These are phyloP conservation scores for Penicillium cataractarum DNA, from an alignment of 495 filamentous ascomycete genomes.

Conservation along the genomic window DNA sequence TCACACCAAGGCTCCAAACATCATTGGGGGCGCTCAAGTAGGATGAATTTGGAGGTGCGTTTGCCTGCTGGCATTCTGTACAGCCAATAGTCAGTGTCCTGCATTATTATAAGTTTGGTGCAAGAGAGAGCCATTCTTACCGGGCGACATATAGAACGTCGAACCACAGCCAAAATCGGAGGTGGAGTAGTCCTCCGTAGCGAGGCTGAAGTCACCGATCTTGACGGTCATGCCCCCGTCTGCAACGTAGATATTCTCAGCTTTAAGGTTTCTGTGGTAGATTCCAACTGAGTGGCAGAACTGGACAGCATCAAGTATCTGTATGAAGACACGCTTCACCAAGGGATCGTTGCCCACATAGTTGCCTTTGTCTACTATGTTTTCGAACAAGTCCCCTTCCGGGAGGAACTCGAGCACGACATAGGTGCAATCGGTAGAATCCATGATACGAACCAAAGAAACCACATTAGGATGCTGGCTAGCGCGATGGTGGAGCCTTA, in stretches of 20 bases:
- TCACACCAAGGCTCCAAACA: not conserved
- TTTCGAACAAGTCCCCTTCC: not conserved
- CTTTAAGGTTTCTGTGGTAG: not conserved
- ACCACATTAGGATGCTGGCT: not conserved
- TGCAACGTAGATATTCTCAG: not conserved
- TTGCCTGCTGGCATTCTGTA: not conserved
- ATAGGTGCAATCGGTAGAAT: not conserved
- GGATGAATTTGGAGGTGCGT: not conserved
- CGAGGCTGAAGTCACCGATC: not conserved
- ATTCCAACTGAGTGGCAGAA: not conserved
- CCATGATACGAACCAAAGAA: not conserved
- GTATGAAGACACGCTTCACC: not conserved
- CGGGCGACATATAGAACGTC: not conserved
- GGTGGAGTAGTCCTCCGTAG: not conserved
- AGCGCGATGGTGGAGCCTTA: not conserved
- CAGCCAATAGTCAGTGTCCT: not conserved
- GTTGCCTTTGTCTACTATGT: not conserved
- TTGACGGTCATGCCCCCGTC: not conserved
- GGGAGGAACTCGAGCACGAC: not conserved
- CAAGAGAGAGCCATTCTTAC: not conserved
- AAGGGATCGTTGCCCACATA: not conserved
- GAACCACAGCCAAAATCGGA: not conserved
- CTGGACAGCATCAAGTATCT: not conserved
- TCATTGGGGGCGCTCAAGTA: not conserved
- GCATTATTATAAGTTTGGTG: not conserved